Conservation (phyloP, 2,329 filamentous ascomycete species). For the Iodosphaeria phyllophila region DNA sequence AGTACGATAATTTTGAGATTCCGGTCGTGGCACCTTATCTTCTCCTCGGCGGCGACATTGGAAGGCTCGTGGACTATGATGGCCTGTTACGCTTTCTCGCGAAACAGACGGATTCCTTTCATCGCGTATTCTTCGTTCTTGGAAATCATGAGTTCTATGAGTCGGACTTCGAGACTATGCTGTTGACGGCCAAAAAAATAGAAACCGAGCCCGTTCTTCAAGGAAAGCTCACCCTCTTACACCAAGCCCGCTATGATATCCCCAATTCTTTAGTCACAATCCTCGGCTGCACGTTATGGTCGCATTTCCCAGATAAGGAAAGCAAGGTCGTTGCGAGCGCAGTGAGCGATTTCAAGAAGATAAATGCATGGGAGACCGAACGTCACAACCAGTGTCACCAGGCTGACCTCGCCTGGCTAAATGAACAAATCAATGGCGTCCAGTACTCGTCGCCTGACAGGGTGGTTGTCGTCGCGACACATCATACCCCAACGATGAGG, state of each 20-base stretch:
- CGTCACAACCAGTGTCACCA: constrained; percentile 28
- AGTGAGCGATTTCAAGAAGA: constrained; percentile 34
- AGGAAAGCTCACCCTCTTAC: constrained; percentile 22
- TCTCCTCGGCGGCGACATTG: constrained; percentile 30
- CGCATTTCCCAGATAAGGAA: constrained; percentile 21
- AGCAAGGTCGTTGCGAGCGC: constrained; percentile 19
- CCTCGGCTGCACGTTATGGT: constrained; percentile 40
- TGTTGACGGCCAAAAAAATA: constrained; percentile 18
- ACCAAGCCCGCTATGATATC: constrained; percentile 21
- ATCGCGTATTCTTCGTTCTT: constrained; percentile 26
- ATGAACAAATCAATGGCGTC: constrained; percentile 13
- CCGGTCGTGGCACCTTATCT: constrained; percentile 21
- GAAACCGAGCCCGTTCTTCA: constrained; percentile 17
- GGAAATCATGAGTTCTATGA: constrained; percentile 37
- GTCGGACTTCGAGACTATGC: constrained; percentile 16
- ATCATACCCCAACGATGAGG: constrained; percentile 34
- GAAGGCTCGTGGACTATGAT: constrained; percentile 26
- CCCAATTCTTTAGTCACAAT: constrained; percentile 24
- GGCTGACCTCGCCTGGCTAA: constrained; percentile 31
- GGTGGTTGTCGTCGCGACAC: constrained; percentile 30
- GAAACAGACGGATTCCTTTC: constrained; percentile 20
- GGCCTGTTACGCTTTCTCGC: constrained; percentile 23
- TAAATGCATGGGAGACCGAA: constrained; percentile 29
- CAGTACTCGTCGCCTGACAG: constrained; percentile 4
- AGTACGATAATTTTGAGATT: constrained; percentile 23